Evolutionary conservation across 306 rosid species (phyloP).

Genomic region (Fagus sylvatica): DNA sequence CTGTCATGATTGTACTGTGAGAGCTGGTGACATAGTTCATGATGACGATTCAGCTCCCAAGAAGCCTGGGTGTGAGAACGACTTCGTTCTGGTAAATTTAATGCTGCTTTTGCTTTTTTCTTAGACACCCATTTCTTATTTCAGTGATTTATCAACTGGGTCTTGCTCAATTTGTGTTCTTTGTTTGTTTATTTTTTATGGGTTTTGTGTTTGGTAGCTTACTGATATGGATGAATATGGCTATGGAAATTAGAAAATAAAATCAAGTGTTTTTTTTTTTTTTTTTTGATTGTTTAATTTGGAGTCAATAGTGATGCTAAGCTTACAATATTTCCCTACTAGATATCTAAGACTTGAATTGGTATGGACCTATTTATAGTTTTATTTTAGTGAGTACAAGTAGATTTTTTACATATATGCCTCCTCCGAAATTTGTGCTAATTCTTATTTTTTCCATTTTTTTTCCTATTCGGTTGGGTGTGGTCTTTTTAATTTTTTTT

Average conservation of each 20-base stretch:
- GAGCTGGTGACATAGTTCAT: slow-evolving; percentile 77
- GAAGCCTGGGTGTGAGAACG: slow-evolving; percentile 88
- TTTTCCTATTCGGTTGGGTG: not conserved
- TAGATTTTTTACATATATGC: not conserved
- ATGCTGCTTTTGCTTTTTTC: slow-evolving; percentile 18
- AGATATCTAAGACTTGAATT: not conserved
- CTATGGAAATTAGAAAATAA: not conserved
- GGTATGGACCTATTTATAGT: not conserved
- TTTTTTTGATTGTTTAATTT: not conserved
- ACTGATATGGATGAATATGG: not conserved
- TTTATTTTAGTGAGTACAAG: not conserved
- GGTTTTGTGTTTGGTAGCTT: slow-evolving; percentile 23
- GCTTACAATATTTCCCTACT: not conserved
- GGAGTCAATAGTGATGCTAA: not conserved
- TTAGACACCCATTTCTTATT: slow-evolving; percentile 20
- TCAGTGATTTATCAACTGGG: slow-evolving; percentile 23
- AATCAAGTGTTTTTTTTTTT: not conserved
- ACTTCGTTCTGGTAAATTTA: slow-evolving; percentile 75
- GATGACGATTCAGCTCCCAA: slow-evolving; percentile 78
- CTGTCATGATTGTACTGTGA: slow-evolving; percentile 32
- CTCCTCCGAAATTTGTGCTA: not conserved
- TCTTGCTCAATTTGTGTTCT: slow-evolving; percentile 10
- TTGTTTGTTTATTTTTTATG: not conserved
- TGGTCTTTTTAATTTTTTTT: not conserved
- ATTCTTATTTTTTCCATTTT: not conserved